A percentile compares a stretch with the other conserved stretches of the same genome.
Evolutionary conservation across 2,329 filamentous ascomycete species (phyloP).

Genomic region (Claviceps quebecensis): DNA sequence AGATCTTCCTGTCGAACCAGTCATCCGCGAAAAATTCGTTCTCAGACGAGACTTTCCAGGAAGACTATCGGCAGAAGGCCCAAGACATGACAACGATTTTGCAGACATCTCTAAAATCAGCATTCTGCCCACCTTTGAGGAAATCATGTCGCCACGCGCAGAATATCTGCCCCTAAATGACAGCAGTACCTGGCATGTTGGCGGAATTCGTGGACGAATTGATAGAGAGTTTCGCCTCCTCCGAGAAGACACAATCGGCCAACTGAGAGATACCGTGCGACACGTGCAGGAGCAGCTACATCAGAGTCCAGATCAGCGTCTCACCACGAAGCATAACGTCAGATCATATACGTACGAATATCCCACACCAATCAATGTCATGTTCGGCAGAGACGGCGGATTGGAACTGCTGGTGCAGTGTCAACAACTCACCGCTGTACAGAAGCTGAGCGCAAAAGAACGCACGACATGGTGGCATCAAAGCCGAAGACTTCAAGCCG

Average conservation of each 20-base stretch:
- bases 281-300: constrained; percentile 23
- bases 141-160: constrained; percentile 26
- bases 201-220: constrained; percentile 31
- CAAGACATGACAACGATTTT: constrained; percentile 37
- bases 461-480: constrained; percentile 36
- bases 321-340: constrained; percentile 12
- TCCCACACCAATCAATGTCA: constrained; percentile 16
- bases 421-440: constrained; percentile 24
- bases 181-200: constrained; percentile 19
- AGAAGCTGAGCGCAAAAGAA: constrained; percentile 10
- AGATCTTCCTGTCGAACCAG: constrained; percentile 6
- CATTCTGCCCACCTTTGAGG: constrained; percentile 34
- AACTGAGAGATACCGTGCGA: constrained; percentile 34
- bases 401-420: constrained; percentile 31
- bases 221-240: constrained; percentile 42
- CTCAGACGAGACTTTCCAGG: constrained; percentile 21
- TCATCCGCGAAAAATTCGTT: constrained; percentile 15
- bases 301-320: constrained; percentile 1
- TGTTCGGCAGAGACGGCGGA: constrained; percentile 24
- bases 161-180: constrained; percentile 32
- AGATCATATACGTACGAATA: constrained; percentile 16
- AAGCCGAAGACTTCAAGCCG: constrained; percentile 32
- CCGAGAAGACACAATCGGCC: constrained; percentile 39
- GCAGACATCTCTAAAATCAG: constrained; percentile 29
- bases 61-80: constrained; percentile 15